phyloP scores from a whole-genome alignment of 768 basidiomycete species.

The Cystofilobasidium ferigula region DNA sequence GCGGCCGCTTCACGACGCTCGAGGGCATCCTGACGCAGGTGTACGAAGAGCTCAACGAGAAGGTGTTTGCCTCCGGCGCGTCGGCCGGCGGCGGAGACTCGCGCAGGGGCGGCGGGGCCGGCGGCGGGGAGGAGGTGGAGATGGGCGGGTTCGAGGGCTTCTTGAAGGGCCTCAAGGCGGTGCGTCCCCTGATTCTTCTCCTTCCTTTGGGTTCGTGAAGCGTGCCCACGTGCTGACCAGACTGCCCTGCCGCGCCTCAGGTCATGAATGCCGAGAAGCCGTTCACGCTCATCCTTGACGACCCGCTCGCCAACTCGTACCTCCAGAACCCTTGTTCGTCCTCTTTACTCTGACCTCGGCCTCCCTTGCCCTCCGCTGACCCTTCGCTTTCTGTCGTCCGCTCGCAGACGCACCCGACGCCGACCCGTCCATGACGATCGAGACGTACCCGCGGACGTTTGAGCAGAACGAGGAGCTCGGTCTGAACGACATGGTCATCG shows the following conservation, averaged over 20 bases:
- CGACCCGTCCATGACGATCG: constrained; percentile 82
- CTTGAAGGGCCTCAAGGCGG: constrained; percentile 44
- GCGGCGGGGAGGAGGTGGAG: constrained; percentile 63
- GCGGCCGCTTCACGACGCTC: constrained; percentile 92
- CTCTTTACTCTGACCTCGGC: not conserved
- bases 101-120: constrained; percentile 40
- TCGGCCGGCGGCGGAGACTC: constrained; percentile 35
- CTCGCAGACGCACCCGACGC: constrained; percentile 69
- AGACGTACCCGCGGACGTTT: constrained; percentile 69
- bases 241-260: constrained; percentile 38
- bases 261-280: constrained; percentile 64
- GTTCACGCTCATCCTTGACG: constrained; percentile 89
- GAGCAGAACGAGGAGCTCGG: constrained; percentile 93
- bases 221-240: not conserved
- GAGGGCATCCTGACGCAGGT: constrained; percentile 91
- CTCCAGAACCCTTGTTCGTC: constrained; percentile 66
- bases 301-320: constrained; percentile 90
- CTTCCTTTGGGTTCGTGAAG: no score
- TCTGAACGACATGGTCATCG: constrained; percentile 43
- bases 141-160: constrained; percentile 57
- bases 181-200: constrained; percentile 3
- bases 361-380: not conserved
- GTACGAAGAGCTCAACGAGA: constrained; percentile 85
- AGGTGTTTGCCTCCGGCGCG: constrained; percentile 65
- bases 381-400: not conserved